Conservation (phyloP, 2,329 filamentous ascomycete species). For the Cephalotrichum gorgonifer region DNA sequence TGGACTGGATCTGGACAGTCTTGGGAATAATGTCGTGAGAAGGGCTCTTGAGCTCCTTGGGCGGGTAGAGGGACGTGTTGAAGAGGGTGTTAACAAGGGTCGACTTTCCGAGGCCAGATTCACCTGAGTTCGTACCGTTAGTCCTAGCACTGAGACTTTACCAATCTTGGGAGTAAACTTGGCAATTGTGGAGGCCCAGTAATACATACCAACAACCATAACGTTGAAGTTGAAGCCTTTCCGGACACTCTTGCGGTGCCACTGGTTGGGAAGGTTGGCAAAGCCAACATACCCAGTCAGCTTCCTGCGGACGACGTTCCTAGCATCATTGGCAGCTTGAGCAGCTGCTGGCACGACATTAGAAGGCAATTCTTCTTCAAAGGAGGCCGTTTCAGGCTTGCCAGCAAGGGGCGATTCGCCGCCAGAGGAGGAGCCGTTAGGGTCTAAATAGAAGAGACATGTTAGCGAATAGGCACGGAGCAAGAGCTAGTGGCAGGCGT, state of each 20-base stretch:
- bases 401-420: conserved; percentile 29
- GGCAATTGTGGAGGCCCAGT: no score
- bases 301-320: conserved; percentile 97
- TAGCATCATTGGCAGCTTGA: conserved; percentile 55
- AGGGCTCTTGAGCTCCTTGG: conserved; percentile 95
- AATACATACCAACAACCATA: conserved; percentile 98
- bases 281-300: conserved; percentile 98
- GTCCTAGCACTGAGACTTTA: conserved; percentile 5
- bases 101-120: conserved; percentile 98
- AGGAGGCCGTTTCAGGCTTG: conserved; percentile 26
- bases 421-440: conserved; percentile 32
- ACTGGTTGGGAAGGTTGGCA: conserved; percentile 97
- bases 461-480: conserved; percentile 22
- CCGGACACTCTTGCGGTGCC: conserved; percentile 99
- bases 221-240: conserved; percentile 99
- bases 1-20: conserved; percentile 90
- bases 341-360: conserved; percentile 22
- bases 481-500: neutral
- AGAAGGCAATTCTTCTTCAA: conserved; percentile 5
- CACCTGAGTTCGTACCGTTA: conserved; percentile 49
- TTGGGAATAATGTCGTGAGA: conserved; percentile 98
- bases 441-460: conserved; percentile 23
- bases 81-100: conserved; percentile 98
- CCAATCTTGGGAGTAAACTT: no score
- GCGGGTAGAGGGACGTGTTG: conserved; percentile 98